Percentiles rank a stretch among this genome's conserved stretches.
Conservation (phyloP, 805 yeast species). For the Kodamaea lidongshanica region DNA sequence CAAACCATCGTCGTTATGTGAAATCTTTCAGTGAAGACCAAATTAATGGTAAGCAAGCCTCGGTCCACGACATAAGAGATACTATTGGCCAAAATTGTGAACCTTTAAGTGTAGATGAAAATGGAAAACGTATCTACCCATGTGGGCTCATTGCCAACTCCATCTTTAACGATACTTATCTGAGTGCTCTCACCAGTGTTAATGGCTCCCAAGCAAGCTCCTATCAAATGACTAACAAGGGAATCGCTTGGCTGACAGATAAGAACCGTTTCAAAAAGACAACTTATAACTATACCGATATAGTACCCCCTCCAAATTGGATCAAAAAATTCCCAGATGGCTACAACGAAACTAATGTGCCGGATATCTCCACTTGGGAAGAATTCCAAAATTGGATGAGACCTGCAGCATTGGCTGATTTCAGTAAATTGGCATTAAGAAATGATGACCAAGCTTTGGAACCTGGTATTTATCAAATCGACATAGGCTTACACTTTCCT, state of each 20-base stretch:
- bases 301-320: slow-evolving; percentile 44
- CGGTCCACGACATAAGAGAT: slow-evolving; percentile 27
- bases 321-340: slow-evolving; percentile 38
- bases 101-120: slow-evolving; percentile 30
- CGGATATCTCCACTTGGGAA: slow-evolving; percentile 38
- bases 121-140: slow-evolving; percentile 60
- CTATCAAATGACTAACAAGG: slow-evolving; percentile 31
- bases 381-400: slow-evolving; percentile 45
- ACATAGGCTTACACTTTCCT: slow-evolving; percentile 74
- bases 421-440: slow-evolving; percentile 49
- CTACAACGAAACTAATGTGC: slow-evolving; percentile 37
- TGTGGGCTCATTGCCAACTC: slow-evolving; percentile 83
- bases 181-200: slow-evolving; percentile 27
- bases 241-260: slow-evolving; percentile 38
- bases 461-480: slow-evolving; percentile 57
- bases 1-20: slow-evolving; percentile 40
- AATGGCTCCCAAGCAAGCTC: slow-evolving; percentile 27
- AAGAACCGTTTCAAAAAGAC: slow-evolving; percentile 38
- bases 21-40: slow-evolving; percentile 41
- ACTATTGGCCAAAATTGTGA: slow-evolving; percentile 42
- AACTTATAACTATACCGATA: slow-evolving; percentile 29
- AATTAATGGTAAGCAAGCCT: slow-evolving; percentile 35
- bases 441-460: slow-evolving; percentile 51
- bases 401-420: slow-evolving; percentile 36
- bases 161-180: slow-evolving; percentile 66